Evolutionary conservation across 768 basidiomycete species (phyloP), one percentile per base, ranked within the genome.

Genomic region (Suillus paluster): DNA sequence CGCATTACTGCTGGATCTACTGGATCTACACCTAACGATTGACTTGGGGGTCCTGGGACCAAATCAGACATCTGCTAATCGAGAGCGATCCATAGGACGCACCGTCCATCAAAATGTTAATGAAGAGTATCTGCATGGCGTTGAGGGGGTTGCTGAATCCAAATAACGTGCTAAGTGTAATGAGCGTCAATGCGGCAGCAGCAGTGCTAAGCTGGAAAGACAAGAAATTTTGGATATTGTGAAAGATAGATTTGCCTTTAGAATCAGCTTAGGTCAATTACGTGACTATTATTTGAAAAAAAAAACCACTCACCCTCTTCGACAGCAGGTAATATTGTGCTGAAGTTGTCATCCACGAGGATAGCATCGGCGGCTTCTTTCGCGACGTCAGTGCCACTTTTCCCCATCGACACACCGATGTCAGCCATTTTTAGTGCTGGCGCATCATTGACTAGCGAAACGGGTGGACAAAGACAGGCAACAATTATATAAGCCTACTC

Each of bases 81-180:
- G 60, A 39, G 27, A 44, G 27, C 39, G 21, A 9, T 33, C 2
- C 49, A 21, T 4, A 55, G 57, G 19, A 75, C 83, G 38, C 60
- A 90, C 95, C 95, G 66, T 99, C 97, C 96, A 99, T 99, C 53
- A 99, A 84, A 72, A 98, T 97, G 77, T 99, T 98, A 71, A 98
- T 98, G 73, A 97, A 99, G n/a, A 99, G 78, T 69, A 99, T 99
- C 75, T 99, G 95, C 95, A 98, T 98, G 4, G 96, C 90, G 70
- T 99, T 99, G 64, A 99, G 82, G 4, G 96, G 96, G 70, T 97
- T 98, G 68, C 87, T 89, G 38, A 97, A 81, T 15, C 91, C 88
- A 68, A 99, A 86, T 73, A 95, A 83, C 23, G 96, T 99, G 73
- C 92, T 94, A 60, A 98, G 80, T 2, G 96, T 96, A 77, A 99